Base-by-base conservation (phyloP, 169 alveolate genomes). In the Neospora caninum region DNA sequence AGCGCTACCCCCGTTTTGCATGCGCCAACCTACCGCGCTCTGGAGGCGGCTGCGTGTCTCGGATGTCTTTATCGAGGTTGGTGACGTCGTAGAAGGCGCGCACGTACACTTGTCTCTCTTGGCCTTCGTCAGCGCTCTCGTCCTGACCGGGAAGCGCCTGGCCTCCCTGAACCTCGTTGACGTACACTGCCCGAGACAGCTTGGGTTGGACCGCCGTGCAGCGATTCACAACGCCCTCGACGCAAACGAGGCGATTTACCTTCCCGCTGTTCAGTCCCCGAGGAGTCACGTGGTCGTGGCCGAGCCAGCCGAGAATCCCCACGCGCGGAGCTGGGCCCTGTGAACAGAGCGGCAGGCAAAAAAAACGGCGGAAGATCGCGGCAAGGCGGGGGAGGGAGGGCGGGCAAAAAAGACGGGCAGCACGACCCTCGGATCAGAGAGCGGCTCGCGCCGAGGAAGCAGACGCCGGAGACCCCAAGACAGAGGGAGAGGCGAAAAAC, bases 211-310 rank as follows among this genome's bases (percentile, higher is more conserved):
- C 99, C 36, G 98, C 95, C 42, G 99, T 96, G 96, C 99, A 98
- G 94, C 98, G 98, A 49, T 99, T 99, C 2, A 99, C 99, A 43
- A 99, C 99, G 16, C 99, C 99, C 96, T 98, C 99, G 7, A 99
- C 99, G 73, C 98, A 98, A 29, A 98, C 99, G 93, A 98, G 96
- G 93, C 98, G 96, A 94, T 99, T 98, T 29, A 98, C 95, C 27
- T 53, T 73, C 69, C 42, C 34, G 92, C 99, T 97, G 84, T 97
- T 97, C 82, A 99, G 96, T 7, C 99, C 99, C 91, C 99, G 97
- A 41, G 99, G 99, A 27, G 99, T 98, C 25, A 99, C 98, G 93
- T 98, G 99, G 96, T 98, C 97, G 84, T 98, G 97, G 31, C 99
- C 99, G 92, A 99, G 97, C 97, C 99, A 98, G 39, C 99, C 99